Base-by-base conservation (phyloP, 2,329 filamentous ascomycete genomes). In the Aspergillus pseudoterreus region DNA sequence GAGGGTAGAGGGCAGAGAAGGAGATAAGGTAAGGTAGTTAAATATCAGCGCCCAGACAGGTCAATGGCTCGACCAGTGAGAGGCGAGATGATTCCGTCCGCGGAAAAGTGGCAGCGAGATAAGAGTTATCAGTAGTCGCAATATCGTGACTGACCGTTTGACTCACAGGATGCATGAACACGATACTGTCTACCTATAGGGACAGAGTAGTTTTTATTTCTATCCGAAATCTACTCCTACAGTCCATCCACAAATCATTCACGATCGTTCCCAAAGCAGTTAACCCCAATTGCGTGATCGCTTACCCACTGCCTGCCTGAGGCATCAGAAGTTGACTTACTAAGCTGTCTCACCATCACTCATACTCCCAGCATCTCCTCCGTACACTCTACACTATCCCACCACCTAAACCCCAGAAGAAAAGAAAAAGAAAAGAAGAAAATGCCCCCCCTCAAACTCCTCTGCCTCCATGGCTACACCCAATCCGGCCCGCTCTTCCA, bases 381-480 rank as follows among this genome's bases (percentile, higher is more conserved):
- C 4, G n/a, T 22, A 22, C 21, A 22, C 22, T 22, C 22, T 22
- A 22, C 22, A 22, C 19, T 4, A 22, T 22, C 22, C 35, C 35
- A n/a, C 35, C 14, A 38, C 35, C 35, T n/a, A n/a, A 35, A 35
- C 33, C 10, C 33, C 35, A 14, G 3, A 42, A 21, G 4, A 42
- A 24, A 42, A 22, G 19, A 42, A 38, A 17, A 38, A 8, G 2
- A 38, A 38, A 38, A 38, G 9, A 38, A 38, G 12, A n/a, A 38
- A 17, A 38, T 38, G 35, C 55, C 65, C 41, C 68, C 71, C 6
- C 68, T 78, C 50, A 89, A 85, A 70, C 85, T 92, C 57, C 77
- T 92, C 42, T 90, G 91, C 86, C 79, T 92, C 24, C 88, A 92
- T 63, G 88, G 92, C 71, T 96, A 85, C 81, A 96, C 92, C 6